These are phyloP conservation scores for Diaporthe amygdali DNA, from an alignment of 2,329 filamentous ascomycete genomes.

Conservation along the genomic window DNA sequence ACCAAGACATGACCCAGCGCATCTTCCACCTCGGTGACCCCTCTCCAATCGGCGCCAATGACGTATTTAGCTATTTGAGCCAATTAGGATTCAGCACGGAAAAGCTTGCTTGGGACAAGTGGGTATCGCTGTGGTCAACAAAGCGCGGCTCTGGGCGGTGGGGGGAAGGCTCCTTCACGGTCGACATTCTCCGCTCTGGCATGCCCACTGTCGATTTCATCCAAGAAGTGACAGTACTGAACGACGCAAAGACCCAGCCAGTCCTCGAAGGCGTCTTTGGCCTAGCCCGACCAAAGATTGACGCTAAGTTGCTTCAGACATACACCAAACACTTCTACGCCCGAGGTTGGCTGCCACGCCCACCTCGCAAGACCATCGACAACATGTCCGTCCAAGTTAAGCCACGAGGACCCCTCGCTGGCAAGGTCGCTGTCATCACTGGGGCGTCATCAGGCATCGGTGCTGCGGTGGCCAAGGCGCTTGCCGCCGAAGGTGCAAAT, in stretches of 20 bases:
- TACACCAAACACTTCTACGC: conserved; percentile 84
- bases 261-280: conserved; percentile 53
- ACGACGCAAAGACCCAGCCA: conserved; percentile 71
- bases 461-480: conserved; percentile 71
- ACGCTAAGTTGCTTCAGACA: conserved; percentile 72
- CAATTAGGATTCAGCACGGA: conserved; percentile 75
- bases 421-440: conserved; percentile 76
- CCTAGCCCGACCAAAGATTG: conserved; percentile 71
- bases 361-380: conserved; percentile 55
- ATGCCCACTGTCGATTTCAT: conserved; percentile 80
- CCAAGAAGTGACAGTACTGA: conserved; percentile 73
- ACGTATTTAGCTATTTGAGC: conserved; percentile 67
- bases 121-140: conserved; percentile 76
- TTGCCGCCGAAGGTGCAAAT: conserved; percentile 74
- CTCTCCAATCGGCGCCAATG: conserved; percentile 68
- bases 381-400: conserved; percentile 33
- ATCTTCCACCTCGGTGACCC: conserved; percentile 80
- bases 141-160: conserved; percentile 68
- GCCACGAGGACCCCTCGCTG: conserved; percentile 64
- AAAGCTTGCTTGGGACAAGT: conserved; percentile 72
- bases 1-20: conserved; percentile 64
- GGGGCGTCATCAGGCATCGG: conserved; percentile 83
- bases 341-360: conserved; percentile 73
- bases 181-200: conserved; percentile 79
- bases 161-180: conserved; percentile 75